Base-by-base conservation (phyloP, 2,329 filamentous ascomycete genomes). In the Stenocarpella maydis region DNA sequence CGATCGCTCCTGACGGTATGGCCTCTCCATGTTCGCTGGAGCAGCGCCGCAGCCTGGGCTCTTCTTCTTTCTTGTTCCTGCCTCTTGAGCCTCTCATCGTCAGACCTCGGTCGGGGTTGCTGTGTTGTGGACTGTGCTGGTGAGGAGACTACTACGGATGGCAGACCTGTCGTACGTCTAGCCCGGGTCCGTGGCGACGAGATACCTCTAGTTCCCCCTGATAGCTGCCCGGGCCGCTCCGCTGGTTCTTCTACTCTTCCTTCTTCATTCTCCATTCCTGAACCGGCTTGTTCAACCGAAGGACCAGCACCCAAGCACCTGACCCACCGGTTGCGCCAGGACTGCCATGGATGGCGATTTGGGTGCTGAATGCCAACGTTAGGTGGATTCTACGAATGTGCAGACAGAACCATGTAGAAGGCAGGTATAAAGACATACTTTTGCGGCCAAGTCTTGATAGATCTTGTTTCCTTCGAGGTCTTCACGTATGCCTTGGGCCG, bases 261-360 rank as follows among this genome's bases (percentile, higher is more conserved):
- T 34, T 34, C 26, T 52, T 61, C 37, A 2, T 26, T 39, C 12
- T 71, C 72, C 31, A 7, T 67, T 69, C 24, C 73, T 71, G 12
- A 50, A 14, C 53, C 67, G n/a, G 54, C 65, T 71, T 28, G 65
- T 50, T 70, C 71, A 72, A 58, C 72, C 55, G 64, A 45, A n/a
- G 70, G 43, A 17, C 72, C 68, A n/a, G 67, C 74, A 12, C 68
- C 72, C 31, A 79, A 70, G 19, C 76, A 63, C 28, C 74, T 74
- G 4, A 79, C 19, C 73, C 77, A 80, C 31, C 77, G 76, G 41
- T 75, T 71, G 34, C 75, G 77, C 77, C 78, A 80, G 7, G 77
- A 75, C 5, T 74, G 69, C 61, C 49, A 72, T 2, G 78, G 71
- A 53, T 80, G 80, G 19, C 79, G 52, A 19, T 24, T 75, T 2